Evolutionary conservation across 352 stramenopile genomes (phyloP).

Genomic region (Globisporangium camurandrum): DNA sequence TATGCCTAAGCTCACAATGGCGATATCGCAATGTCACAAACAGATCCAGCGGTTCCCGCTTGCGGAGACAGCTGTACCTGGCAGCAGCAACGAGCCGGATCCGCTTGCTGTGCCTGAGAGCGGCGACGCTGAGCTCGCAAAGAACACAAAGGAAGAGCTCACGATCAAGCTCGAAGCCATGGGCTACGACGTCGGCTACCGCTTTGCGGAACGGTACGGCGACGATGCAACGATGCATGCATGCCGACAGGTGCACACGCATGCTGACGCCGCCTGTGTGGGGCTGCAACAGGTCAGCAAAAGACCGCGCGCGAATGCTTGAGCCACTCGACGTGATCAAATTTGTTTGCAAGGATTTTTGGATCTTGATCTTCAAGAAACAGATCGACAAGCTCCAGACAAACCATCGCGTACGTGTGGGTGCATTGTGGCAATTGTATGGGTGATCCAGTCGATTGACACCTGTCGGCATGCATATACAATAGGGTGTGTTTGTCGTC

Average conservation of each 20-base stretch:
- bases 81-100: slow-evolving; percentile 3
- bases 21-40: slow-evolving; percentile 1
- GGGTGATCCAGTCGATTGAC: neutral
- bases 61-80: slow-evolving; percentile 16
- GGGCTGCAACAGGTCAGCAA: slow-evolving; percentile 23
- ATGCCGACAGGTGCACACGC: neutral
- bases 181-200: slow-evolving; percentile 83
- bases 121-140: slow-evolving; percentile 37
- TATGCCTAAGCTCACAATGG: too few relatives aligned
- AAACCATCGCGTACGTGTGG: slow-evolving; percentile 89
- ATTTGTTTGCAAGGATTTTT: slow-evolving; percentile 98
- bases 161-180: slow-evolving; percentile 80
- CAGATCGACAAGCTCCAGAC: slow-evolving; percentile 98
- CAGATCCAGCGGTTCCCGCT: slow-evolving; percentile 66
- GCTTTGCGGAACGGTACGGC: slow-evolving; percentile 63
- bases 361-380: slow-evolving; percentile 96
- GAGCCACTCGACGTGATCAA: slow-evolving; percentile 95
- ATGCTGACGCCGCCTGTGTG: neutral
- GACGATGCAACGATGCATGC: neutral
- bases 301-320: slow-evolving; percentile 71
- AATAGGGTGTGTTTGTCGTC: slow-evolving; percentile 90
- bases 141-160: slow-evolving; percentile 63
- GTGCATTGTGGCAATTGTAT: too few relatives aligned
- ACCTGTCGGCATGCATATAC: neutral
- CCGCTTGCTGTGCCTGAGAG: slow-evolving; percentile 11